Evolutionary conservation across 1,284 basidiomycete genomes (phyloP), one percentile per base, ranked within the genome.

Genomic region (Xerocomus nothofagi): DNA sequence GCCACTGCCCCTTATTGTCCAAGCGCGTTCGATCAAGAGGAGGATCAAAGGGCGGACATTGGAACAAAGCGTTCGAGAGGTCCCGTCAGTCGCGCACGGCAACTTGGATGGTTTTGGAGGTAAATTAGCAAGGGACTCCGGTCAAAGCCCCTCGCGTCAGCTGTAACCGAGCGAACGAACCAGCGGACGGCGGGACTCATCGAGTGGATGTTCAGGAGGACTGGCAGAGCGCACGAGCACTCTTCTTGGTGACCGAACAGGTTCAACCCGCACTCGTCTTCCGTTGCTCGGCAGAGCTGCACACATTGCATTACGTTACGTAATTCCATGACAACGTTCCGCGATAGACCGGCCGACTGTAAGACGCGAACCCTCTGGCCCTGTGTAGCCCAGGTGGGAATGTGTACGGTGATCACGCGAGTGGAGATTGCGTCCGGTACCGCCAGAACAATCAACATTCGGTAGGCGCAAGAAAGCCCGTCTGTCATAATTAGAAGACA

Each of bases 1-100:
- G 46, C 30, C 52, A 61, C 44, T 29, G 12, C 27, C 37, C 37
- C 40, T 30, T 44, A 47, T 57, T 48, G 51, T 56, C 47, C 44
- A 47, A 49, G 58, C 31, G 43, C 52, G 48, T 38, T 54, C 38
- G 38, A 48, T 17, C 38, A 42, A 31, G 17, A 32, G 27, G 9
- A 44, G 24, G 11, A 50, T 33, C 29, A 37, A 30, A 40, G 41
- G 23, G 26, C 4, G 15, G 40, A 39, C 40, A n/a, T 11, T 20
- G 27, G 31, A 40, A 29, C 49, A 58, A 64, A 56, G 55, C 58
- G 31, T 27, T 48, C 47, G n/a, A 41, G 24, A 15, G 37, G 46
- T 42, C 47, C 39, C 38, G 20, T 41, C 36, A 18, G 41, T 46
- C 14, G 40, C 9, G 29, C 36, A 45, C 32, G 42, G 39, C 37